These are phyloP conservation scores for Fagopyrum tataricum DNA, from an alignment of 148 eudicot genomes.

Conservation along the genomic window DNA sequence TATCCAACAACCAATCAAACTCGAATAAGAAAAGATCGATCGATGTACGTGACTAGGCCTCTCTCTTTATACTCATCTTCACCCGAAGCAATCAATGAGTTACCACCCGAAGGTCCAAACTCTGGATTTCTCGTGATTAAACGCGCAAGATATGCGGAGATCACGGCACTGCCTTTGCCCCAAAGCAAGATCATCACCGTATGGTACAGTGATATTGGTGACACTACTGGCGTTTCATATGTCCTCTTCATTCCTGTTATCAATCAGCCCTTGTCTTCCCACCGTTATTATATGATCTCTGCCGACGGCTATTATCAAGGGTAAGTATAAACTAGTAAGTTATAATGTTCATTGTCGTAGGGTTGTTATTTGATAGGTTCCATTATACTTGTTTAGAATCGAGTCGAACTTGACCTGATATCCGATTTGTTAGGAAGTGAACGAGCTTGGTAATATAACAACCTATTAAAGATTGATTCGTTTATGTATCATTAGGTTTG, in stretches of 20 bases:
- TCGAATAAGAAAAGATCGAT: background rate
- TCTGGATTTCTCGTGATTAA: slow-evolving; percentile 31
- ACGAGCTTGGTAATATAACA: too few species aligned
- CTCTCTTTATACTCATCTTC: slow-evolving; percentile 23
- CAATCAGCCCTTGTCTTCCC: slow-evolving; percentile 23
- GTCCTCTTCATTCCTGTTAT: slow-evolving; percentile 30
- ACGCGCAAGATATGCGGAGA: slow-evolving; percentile 12
- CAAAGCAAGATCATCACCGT: slow-evolving; percentile 24
- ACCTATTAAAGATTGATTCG: too few species aligned
- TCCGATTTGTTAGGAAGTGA: too few species aligned
- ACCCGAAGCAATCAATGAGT: slow-evolving; percentile 17
- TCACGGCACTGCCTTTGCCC: slow-evolving; percentile 27
- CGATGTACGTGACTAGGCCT: slow-evolving; percentile 30
- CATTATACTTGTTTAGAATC: too few species aligned
- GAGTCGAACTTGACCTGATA: too few species aligned
- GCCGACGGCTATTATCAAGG: slow-evolving; percentile 27
- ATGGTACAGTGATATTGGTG: background rate
- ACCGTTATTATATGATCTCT: slow-evolving; percentile 27
- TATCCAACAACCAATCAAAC: background rate
- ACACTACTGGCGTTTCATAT: background rate
- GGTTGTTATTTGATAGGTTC: too few species aligned
- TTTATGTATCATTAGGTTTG: too few species aligned
- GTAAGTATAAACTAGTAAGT: slow-evolving; percentile 8
- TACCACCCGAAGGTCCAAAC: slow-evolving; percentile 27
- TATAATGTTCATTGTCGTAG: too few species aligned